These are phyloP conservation scores for Clohesyomyces aquaticus DNA, from an alignment of 495 filamentous ascomycete genomes.

Conservation along the genomic window DNA sequence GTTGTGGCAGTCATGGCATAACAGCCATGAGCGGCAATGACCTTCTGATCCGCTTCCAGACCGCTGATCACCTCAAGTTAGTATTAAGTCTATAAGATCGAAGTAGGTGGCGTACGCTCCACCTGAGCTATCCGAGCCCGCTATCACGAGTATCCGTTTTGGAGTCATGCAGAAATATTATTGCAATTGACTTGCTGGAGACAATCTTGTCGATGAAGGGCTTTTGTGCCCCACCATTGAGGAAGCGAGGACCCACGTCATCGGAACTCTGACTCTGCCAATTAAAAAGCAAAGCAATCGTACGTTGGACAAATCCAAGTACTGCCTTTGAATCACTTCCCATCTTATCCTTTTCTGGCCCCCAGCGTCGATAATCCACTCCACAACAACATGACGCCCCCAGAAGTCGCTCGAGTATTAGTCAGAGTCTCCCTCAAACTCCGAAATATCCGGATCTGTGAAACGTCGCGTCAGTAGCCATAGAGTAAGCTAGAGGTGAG, in stretches of 20 bases:
- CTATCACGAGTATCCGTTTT: conserved; percentile 72
- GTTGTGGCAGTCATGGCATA: conserved; percentile 98
- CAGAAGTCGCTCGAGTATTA: neutral
- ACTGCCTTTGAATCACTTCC: too few species aligned
- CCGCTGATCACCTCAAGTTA: conserved; percentile 60
- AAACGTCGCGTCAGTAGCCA: neutral
- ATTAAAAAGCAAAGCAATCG: too few species aligned
- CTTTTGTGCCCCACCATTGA: neutral
- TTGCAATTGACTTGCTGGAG: neutral
- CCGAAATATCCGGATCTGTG: conserved; percentile 48
- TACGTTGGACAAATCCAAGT: too few species aligned
- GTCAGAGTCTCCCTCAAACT: conserved; percentile 48
- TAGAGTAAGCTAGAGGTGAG: neutral
- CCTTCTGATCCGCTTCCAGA: conserved; percentile 96
- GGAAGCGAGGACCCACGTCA: neutral
- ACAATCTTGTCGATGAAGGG: neutral
- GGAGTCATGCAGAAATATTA: conserved; percentile 25
- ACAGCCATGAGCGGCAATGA: conserved; percentile 85
- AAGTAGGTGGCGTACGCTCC: conserved; percentile 67
- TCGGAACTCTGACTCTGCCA: neutral
- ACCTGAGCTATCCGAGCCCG: conserved; percentile 84
- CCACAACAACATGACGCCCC: neutral
- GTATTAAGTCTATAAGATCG: neutral
- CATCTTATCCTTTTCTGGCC: too few species aligned
- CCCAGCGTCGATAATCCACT: neutral